Evolutionary conservation across 345 rosid genomes (phyloP), one percentile per base, ranked within the genome.

Genomic region (Brassica napus): DNA sequence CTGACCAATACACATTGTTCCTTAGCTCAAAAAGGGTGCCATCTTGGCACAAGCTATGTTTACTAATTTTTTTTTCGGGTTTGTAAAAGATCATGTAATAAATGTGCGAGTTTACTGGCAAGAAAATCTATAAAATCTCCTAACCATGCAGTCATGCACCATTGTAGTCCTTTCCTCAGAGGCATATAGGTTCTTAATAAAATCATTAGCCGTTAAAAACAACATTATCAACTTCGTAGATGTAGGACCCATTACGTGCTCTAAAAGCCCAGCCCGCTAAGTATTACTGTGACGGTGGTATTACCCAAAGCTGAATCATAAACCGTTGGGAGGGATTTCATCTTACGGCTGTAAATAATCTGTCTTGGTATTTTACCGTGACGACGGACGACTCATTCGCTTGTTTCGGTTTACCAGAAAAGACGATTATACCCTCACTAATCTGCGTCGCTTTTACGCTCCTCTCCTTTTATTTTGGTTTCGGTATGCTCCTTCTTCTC

Each of bases 341-440:
- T 73, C 82, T 11, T 0, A 79, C 82, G 78, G 69, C 4, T 10
- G 1, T 23, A 31, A 68, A 21, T 68, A 0, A 12, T 8, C 18
- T 47, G 82, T 73, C 26, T 18, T 34, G 2, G 28, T 49, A n/a
- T 37, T 15, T 68, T 37, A 74, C 28, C 28, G 28, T 26, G 28
- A 26, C 28, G 28, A 26, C 28, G 28, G 28, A 8, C 74, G 0
- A 0, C 0, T 61, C 4, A 26, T 26, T n/a, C 55, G 24, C 1
- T 73, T 60, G 59, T 10, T 69, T 11, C 15, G 21, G 44, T 10
- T 2, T 1, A 8, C 0, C 0, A 26, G 0, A 31, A 73, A 79
- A 60, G 73, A 73, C 78, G 73, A 79, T 73, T 73, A 47, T 73
- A 79, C 69, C 82, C 82, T 68, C 52, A 6, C 1, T 4, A 59